A percentile compares a stretch with the other conserved stretches of the same genome.
These are phyloP conservation scores for Gastrolobium villosum DNA, from an alignment of 306 rosid species.

Conservation along the genomic window DNA sequence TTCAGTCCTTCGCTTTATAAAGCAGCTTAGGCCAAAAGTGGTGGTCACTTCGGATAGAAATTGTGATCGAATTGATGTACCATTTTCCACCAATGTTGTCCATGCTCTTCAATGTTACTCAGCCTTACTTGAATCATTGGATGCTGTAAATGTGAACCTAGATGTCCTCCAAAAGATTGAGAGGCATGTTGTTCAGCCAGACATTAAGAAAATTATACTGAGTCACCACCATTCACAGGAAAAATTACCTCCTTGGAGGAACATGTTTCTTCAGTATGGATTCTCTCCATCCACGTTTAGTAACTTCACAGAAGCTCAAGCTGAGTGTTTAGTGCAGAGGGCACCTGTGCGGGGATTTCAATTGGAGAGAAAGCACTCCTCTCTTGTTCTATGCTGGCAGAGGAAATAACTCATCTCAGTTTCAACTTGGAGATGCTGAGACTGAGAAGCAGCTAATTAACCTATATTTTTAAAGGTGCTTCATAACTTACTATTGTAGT, in stretches of 20 bases:
- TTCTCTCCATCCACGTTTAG: slow-evolving; percentile 81
- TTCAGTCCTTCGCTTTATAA: slow-evolving; percentile 60
- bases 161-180: slow-evolving; percentile 85
- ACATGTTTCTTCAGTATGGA: slow-evolving; percentile 71
- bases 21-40: slow-evolving; percentile 70
- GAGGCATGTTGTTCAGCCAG: slow-evolving; percentile 79
- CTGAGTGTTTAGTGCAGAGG: slow-evolving; percentile 89
- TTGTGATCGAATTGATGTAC: slow-evolving; percentile 60
- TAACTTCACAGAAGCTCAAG: slow-evolving; percentile 89
- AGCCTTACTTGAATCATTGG: slow-evolving; percentile 82
- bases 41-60: slow-evolving; percentile 65
- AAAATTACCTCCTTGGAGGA: slow-evolving; percentile 71
- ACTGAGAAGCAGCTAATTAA: slow-evolving; percentile 50
- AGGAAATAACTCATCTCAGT: slow-evolving; percentile 79
- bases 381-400: slow-evolving; percentile 91
- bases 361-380: slow-evolving; percentile 78
- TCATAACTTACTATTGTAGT: slow-evolving; percentile 59
- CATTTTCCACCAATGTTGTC: slow-evolving; percentile 59
- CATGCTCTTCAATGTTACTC: slow-evolving; percentile 65
- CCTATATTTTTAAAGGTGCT: slow-evolving; percentile 59
- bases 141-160: slow-evolving; percentile 74
- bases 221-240: slow-evolving; percentile 60
- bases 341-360: slow-evolving; percentile 88
- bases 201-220: slow-evolving; percentile 70
- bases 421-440: slow-evolving; percentile 90